These are phyloP conservation scores for Malbranchea cinnamomea DNA, from an alignment of 2,329 filamentous ascomycete genomes.

Conservation along the genomic window DNA sequence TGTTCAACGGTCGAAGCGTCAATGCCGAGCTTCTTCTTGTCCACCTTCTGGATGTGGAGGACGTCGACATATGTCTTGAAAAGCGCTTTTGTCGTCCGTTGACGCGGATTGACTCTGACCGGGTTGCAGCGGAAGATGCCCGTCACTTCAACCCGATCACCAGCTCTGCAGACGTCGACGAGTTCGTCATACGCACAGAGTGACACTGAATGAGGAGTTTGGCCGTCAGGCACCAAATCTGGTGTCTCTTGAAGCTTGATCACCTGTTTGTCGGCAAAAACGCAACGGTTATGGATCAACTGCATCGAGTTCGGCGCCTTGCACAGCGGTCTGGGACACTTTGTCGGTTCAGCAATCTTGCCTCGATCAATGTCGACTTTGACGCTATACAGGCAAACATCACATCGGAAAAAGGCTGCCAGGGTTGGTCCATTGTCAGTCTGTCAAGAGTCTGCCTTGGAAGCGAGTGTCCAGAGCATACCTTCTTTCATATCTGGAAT, in stretches of 20 bases:
- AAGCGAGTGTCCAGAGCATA: too few species aligned
- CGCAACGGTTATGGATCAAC: constrained; percentile 89
- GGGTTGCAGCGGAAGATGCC: constrained; percentile 94
- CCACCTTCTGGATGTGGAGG: constrained; percentile 88
- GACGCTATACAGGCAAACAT: constrained; percentile 79
- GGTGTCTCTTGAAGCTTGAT: constrained; percentile 98
- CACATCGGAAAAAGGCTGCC: constrained; percentile 87
- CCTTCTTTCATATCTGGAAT: constrained; percentile 97
- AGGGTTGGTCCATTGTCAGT: too few species aligned
- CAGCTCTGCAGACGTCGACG: constrained; percentile 94
- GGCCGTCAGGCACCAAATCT: constrained; percentile 83
- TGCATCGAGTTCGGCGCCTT: constrained; percentile 89
- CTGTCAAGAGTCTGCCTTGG: too few species aligned
- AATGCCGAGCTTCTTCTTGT: constrained; percentile 85
- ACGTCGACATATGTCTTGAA: constrained; percentile 98
- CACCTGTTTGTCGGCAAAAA: constrained; percentile 93
- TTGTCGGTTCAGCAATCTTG: constrained; percentile 86
- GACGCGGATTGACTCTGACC: constrained; percentile 83
- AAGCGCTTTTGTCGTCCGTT: constrained; percentile 81
- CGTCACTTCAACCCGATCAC: constrained; percentile 88
- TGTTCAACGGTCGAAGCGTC: constrained; percentile 79
- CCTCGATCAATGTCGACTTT: constrained; percentile 87
- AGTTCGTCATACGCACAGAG: constrained; percentile 93
- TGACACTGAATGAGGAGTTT: constrained; percentile 93
- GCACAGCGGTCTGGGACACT: constrained; percentile 72